Conservation (phyloP, 2,329 filamentous ascomycete species). For the Ophiostoma tasmaniense region DNA sequence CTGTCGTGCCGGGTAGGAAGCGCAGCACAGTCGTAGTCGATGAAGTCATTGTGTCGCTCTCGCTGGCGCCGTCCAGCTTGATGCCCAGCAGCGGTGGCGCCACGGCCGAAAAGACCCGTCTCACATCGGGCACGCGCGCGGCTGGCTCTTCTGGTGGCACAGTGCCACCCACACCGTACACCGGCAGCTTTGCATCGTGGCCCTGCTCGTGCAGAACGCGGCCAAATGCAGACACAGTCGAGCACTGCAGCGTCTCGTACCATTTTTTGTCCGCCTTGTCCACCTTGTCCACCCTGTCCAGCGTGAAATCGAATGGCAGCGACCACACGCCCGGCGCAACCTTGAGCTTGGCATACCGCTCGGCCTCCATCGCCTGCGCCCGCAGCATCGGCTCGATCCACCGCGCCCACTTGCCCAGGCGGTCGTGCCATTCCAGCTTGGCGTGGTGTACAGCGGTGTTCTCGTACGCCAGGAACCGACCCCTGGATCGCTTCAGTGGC, state of each 20-base stretch:
- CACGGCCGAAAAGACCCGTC: constrained; percentile 36
- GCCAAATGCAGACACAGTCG: constrained; percentile 39
- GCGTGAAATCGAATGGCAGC: constrained; percentile 10
- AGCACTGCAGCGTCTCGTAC: constrained; percentile 3
- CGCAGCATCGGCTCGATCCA: constrained; percentile 17
- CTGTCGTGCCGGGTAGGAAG: constrained; percentile 34
- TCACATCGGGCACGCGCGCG: constrained; percentile 15
- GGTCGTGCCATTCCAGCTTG: constrained; percentile 31
- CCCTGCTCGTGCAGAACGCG: constrained; percentile 36
- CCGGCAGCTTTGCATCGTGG: constrained; percentile 1
- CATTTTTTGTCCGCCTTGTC: background rate
- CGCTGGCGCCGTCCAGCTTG: constrained; percentile 27
- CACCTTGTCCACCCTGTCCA: background rate
- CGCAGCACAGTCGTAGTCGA: constrained; percentile 35
- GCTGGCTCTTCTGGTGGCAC: background rate
- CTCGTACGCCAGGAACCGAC: constrained; percentile 28
- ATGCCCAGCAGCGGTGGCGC: constrained; percentile 42
- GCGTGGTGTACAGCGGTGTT: constrained; percentile 26
- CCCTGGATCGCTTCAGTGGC: constrained; percentile 14
- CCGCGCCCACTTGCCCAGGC: constrained; percentile 16
- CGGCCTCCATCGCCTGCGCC: background rate
- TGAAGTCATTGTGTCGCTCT: background rate
- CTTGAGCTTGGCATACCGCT: background rate
- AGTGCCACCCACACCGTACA: background rate
- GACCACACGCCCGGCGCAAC: background rate